A percentile compares a stretch with the other conserved stretches of the same genome.
Evolutionary conservation across 2,329 filamentous ascomycete genomes (phyloP).

Genomic region (Annulohypoxylon truncatum): DNA sequence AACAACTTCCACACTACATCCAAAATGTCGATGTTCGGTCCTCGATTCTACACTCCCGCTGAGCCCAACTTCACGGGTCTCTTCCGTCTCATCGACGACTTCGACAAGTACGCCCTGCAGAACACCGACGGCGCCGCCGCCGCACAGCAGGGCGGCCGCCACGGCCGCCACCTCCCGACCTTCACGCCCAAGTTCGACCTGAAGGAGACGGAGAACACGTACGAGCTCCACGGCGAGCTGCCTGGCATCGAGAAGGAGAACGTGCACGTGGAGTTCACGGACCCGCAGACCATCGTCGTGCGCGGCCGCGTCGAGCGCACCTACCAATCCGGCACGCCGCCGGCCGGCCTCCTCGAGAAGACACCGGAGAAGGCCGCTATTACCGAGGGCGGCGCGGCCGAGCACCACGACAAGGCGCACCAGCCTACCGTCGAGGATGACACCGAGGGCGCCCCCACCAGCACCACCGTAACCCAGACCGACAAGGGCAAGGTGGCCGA

Average conservation of each 20-base stretch:
- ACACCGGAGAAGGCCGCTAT: constrained; percentile 52
- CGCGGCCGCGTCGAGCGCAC: constrained; percentile 75
- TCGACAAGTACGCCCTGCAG: constrained; percentile 65
- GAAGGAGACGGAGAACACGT: constrained; percentile 73
- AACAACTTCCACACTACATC: constrained; percentile 36
- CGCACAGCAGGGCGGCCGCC: constrained; percentile 30
- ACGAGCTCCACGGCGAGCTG: constrained; percentile 84
- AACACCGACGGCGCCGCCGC: constrained; percentile 22
- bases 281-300: constrained; percentile 77
- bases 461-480: constrained; percentile 50
- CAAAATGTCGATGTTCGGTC: constrained; percentile 72
- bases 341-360: constrained; percentile 62
- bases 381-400: constrained; percentile 51
- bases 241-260: constrained; percentile 80
- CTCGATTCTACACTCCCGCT: constrained; percentile 59
- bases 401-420: constrained; percentile 55
- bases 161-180: constrained; percentile 55
- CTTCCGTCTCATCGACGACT: constrained; percentile 74
- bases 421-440: constrained; percentile 76
- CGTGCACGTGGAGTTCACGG: constrained; percentile 81
- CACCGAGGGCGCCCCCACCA: constrained; percentile 43
- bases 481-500: constrained; percentile 47
- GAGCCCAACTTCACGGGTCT: constrained; percentile 68
- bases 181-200: constrained; percentile 85
- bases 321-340: constrained; percentile 66